These are phyloP conservation scores for Moelleriella libera DNA, from an alignment of 2,329 filamentous ascomycete species.

Conservation along the genomic window DNA sequence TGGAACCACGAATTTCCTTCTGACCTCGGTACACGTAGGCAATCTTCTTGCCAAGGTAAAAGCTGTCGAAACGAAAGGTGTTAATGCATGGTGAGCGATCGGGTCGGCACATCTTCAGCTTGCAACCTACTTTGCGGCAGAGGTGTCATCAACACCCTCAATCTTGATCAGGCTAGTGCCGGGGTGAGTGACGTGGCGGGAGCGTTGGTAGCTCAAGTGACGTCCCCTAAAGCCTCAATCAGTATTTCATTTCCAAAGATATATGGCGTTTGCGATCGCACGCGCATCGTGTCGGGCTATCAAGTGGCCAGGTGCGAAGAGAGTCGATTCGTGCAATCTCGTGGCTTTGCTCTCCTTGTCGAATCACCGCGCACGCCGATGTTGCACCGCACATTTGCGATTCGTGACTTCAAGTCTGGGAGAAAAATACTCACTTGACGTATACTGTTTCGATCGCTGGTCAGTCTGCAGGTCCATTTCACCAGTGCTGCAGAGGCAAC, in stretches of 20 bases:
- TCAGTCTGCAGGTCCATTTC: constrained; percentile 5
- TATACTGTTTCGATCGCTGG: constrained; percentile 47
- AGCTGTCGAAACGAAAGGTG: constrained; percentile 29
- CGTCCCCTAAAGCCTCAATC: constrained; percentile 53
- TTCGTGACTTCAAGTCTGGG: no score
- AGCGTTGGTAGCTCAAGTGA: constrained; percentile 95
- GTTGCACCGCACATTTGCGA: no score
- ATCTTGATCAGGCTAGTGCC: constrained; percentile 95
- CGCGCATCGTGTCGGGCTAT: no score
- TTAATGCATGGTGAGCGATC: background rate
- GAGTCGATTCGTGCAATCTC: no score
- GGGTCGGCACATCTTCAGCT: no score
- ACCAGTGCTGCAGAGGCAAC: background rate
- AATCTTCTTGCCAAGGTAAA: constrained; percentile 98
- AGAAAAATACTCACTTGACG: constrained; percentile 61
- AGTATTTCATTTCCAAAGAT: no score
- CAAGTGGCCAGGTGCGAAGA: no score
- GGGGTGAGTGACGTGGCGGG: constrained; percentile 82
- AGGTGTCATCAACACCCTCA: constrained; percentile 86
- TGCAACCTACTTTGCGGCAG: constrained; percentile 65
- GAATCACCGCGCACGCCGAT: no score
- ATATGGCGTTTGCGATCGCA: no score
- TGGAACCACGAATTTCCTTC: constrained; percentile 90
- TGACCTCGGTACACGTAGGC: constrained; percentile 96
- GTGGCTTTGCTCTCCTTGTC: no score